Base-by-base conservation (phyloP, 2,329 filamentous ascomycete genomes). In the Botrytis pseudocinerea region DNA sequence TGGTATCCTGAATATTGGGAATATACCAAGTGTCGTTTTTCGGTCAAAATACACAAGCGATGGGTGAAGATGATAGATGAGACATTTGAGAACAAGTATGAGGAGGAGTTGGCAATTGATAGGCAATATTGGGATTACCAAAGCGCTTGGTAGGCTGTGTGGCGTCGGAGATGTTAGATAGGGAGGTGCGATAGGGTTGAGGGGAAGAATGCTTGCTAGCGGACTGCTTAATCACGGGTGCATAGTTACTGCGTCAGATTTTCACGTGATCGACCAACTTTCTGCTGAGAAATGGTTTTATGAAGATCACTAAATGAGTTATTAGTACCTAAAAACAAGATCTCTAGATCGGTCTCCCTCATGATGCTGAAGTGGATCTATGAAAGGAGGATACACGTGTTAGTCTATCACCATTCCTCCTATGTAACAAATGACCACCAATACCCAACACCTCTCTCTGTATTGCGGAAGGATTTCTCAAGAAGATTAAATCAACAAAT, bases 1-100 rank as follows among this genome's bases (percentile, higher is more conserved):
- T 65, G 38, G 40, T 65, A 46, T 65, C 40, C 62, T 25, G 42
- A 44, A 3, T 46, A 65, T 46, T 65, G 62, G 62, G 62, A 65
- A 14, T 32, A 35, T 22, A 65, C 2, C 9, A 65, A 65, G 25
- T 62, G 35, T 8, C 60, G 16, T 5, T 62, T 59, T 62, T 16
- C 6, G 22, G 25, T 40, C 38, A 61, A 9, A n/a, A 18, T 62
- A 18, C 22, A 62, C 10, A 62, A 62, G 25, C 14, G 35, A n/a
- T 62, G 60, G 60, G 3, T 62, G 60, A 62, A 62, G 16, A n/a
- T 42, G 60, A 62, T n/a, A n/a, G 60, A 40, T n/a, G 60, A 8
- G 7, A 40, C 38, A 40, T 62, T 62, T n/a, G 60, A 40, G 14
- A 2, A n/a, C 18, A 62, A 20, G 60, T 62, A 62, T 42, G 3